Percentiles rank a stretch among this genome's conserved stretches.
phyloP scores from a whole-genome alignment of 805 yeast species.

The Hanseniaspora mollemarum region DNA sequence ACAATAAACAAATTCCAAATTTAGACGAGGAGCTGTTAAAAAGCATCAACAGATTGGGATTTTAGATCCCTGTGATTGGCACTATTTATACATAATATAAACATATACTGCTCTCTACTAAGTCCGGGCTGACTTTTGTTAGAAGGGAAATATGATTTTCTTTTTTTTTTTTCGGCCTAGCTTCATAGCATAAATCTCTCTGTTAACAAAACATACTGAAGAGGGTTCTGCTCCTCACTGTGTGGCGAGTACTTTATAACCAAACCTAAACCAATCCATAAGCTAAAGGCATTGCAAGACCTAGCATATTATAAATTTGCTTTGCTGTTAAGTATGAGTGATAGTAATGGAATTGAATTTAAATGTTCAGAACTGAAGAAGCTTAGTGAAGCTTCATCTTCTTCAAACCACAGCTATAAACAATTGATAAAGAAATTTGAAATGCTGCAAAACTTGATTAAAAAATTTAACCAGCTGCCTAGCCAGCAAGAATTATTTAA shows the following conservation, averaged over 20 bases:
- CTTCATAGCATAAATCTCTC: no score
- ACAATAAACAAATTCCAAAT: slow-evolving; percentile 19
- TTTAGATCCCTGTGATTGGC: slow-evolving; percentile 13
- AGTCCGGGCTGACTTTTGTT: background rate
- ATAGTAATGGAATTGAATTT: background rate
- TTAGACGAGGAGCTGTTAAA: slow-evolving; percentile 30
- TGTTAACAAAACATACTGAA: no score
- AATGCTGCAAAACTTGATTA: slow-evolving; percentile 13
- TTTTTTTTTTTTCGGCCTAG: no score
- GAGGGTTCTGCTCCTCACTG: no score
- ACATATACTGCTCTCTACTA: no score
- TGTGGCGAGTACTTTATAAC: no score
- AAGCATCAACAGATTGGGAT: slow-evolving; percentile 34
- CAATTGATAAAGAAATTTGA: slow-evolving; percentile 14
- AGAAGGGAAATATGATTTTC: background rate
- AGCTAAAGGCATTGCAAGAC: no score
- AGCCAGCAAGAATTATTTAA: slow-evolving; percentile 3
- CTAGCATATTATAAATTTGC: no score
- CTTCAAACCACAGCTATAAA: slow-evolving; percentile 2
- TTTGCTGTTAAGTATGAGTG: background rate
- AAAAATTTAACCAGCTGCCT: slow-evolving; percentile 8
- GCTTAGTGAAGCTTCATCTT: background rate
- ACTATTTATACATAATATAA: background rate
- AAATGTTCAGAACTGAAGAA: slow-evolving; percentile 10
- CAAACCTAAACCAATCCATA: background rate